Evolutionary conservation across 164 flowering plant genomes (phyloP).

Genomic region (Tinospora cordifolia): DNA sequence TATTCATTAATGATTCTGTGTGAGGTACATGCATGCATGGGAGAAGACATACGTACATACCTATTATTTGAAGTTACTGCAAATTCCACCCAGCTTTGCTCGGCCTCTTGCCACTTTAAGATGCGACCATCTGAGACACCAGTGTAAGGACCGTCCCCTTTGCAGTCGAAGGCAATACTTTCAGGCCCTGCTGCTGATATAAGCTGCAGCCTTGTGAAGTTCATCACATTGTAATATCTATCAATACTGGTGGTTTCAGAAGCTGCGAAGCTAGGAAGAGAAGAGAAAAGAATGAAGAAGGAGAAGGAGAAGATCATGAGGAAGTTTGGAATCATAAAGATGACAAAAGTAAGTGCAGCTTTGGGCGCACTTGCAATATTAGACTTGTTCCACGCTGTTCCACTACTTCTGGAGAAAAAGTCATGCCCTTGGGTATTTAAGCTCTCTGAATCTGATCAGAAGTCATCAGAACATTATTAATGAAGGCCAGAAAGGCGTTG

Average conservation of each 20-base stretch:
- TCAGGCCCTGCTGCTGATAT: slow-evolving; percentile 5
- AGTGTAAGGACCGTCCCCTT: slow-evolving; percentile 9
- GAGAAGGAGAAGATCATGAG: not conserved
- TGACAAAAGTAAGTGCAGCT: not conserved
- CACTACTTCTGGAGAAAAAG: not conserved
- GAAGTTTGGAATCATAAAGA: too few relatives aligned
- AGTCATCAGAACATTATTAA: not conserved
- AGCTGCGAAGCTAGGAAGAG: not conserved
- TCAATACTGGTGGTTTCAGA: not conserved
- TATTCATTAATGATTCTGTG: too few relatives aligned
- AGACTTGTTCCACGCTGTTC: not conserved
- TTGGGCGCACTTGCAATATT: not conserved
- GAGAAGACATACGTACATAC: not conserved
- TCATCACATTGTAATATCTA: not conserved
- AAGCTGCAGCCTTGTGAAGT: not conserved
- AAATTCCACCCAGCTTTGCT: slow-evolving; percentile 6
- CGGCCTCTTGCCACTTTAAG: slow-evolving; percentile 5
- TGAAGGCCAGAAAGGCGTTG: not conserved
- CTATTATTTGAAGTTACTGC: not conserved
- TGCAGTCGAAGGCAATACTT: slow-evolving; percentile 7
- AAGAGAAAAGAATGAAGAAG: not conserved
- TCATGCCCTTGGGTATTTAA: not conserved
- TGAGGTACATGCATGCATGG: too few relatives aligned
- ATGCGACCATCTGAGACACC: slow-evolving; percentile 12
- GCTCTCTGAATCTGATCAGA: too few relatives aligned